Evolutionary conservation across 345 rosid species (phyloP).

Genomic region (Orychophragmus violaceus): DNA sequence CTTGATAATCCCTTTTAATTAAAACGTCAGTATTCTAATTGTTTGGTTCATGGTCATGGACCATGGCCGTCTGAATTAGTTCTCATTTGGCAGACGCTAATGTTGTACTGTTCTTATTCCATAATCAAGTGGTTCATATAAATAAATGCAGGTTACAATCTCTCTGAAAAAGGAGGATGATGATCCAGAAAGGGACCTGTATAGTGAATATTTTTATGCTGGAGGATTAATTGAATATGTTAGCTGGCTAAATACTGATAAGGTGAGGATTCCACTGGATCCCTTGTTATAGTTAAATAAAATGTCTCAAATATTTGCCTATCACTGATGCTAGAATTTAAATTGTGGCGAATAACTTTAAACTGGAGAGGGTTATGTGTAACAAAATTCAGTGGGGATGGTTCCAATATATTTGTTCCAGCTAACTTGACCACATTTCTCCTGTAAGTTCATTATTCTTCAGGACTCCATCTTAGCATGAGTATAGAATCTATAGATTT

Average conservation of each 20-base stretch:
- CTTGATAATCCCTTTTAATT: not conserved
- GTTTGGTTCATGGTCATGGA: not conserved
- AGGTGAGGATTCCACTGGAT: constrained; percentile 41
- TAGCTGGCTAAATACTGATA: constrained; percentile 79
- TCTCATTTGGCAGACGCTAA: constrained; percentile 7
- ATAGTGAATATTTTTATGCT: constrained; percentile 64
- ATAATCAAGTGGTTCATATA: constrained; percentile 12
- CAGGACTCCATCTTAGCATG: constrained; percentile 1
- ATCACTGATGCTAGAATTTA: not conserved
- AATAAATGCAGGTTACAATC: constrained; percentile 59
- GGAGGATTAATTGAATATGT: constrained; percentile 92
- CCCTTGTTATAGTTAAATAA: constrained; percentile 3
- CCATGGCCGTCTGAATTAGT: not conserved
- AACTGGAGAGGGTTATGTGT: not conserved
- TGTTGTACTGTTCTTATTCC: not conserved
- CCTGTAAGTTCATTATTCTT: not conserved
- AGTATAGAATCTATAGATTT: not conserved
- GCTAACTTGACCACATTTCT: not conserved
- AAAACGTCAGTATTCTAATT: not conserved
- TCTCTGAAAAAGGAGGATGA: constrained; percentile 52
- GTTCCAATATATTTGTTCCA: not conserved
- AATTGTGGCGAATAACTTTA: not conserved
- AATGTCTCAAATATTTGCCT: not conserved
- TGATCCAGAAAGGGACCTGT: constrained; percentile 51
- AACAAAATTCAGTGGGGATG: not conserved